Conservation (phyloP, 2,329 filamentous ascomycete genomes). For the Aspergillus sp. region DNA sequence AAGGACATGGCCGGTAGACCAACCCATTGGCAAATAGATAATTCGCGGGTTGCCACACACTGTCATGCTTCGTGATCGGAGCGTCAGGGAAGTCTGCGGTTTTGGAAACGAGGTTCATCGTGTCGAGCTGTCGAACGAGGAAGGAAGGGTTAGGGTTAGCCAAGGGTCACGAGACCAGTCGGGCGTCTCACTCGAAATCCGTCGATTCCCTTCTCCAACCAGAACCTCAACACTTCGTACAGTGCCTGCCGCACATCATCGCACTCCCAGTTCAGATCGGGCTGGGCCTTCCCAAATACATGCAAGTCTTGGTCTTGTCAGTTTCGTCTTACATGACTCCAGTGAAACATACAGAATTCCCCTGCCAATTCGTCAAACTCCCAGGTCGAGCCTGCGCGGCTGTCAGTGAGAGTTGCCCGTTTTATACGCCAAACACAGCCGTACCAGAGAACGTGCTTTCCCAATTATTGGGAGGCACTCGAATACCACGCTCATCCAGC, state of each 20-base stretch:
- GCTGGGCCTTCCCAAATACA: constrained; percentile 23
- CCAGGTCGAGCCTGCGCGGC: constrained; percentile 16
- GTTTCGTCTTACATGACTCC: background rate
- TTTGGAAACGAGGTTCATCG: constrained; percentile 60
- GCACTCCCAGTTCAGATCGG: constrained; percentile 72
- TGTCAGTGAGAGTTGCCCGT: background rate
- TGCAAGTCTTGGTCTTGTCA: constrained; percentile 7
- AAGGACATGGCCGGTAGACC: background rate
- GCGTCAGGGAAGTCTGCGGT: constrained; percentile 40
- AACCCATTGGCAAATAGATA: constrained; percentile 55
- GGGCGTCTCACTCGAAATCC: constrained; percentile 50
- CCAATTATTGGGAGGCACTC: constrained; percentile 65
- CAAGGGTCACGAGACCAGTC: background rate
- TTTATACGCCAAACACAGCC: background rate
- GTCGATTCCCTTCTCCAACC: constrained; percentile 61
- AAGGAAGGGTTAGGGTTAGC: background rate
- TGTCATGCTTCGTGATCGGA: constrained; percentile 37
- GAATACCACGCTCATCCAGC: constrained; percentile 45
- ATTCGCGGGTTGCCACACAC: constrained; percentile 41
- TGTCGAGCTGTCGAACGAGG: constrained; percentile 40
- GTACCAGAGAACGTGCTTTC: constrained; percentile 35
- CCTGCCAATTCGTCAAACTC: constrained; percentile 56
- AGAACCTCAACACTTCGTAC: constrained; percentile 62
- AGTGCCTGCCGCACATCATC: constrained; percentile 53
- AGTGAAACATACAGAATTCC: constrained; percentile 46